Evolutionary conservation across 2,329 filamentous ascomycete genomes (phyloP), one percentile per base, ranked within the genome.

Genomic region (Colletotrichum chlorophyti): DNA sequence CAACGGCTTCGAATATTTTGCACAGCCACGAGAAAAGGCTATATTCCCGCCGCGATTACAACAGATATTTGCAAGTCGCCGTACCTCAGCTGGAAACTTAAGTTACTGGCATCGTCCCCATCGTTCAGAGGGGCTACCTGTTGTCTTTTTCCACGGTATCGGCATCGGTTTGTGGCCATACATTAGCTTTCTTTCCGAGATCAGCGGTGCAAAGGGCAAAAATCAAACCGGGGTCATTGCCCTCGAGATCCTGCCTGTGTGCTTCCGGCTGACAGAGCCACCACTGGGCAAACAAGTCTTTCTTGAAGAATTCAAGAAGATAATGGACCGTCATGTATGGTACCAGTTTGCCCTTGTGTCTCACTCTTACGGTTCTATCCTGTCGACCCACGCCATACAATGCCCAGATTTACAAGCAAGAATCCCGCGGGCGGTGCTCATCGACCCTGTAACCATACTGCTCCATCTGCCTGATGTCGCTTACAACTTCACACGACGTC

Each of bases 101-200:
- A 80, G 81, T 59, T 91, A 91, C 74, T 91, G 87, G 86, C 76
- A 87, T 64, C 81, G 82, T 2, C 84, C 84, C 10, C 88, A 91
- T 66, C 83, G 76, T 1, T 83, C 83, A 2, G 79, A 78, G 53
- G 78, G 72, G 4, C 71, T 83, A 0, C 89, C 88, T 0, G 72
- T 91, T 6, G 70, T 91, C 5, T 91, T 90, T 71, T 77, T 91
- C 43, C 89, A 91, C 64, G 89, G 89, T 17, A 90, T 91, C 51
- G 87, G 88, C 35, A 79, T 91, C 55, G 88, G 88, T 0, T 77
- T 91, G 2, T 83, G 83, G 68, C 82, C 86, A 1, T 89, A 90
- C 64, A 74, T 79, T 11, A 69, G 72, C 14, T 88, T 88, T 64
- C 72, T 91, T 2, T 68, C 72, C 29, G 78, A 81, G 46, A 70